Evolutionary conservation across 495 filamentous ascomycete species (phyloP).

Genomic region (Neurospora tetraspora): DNA sequence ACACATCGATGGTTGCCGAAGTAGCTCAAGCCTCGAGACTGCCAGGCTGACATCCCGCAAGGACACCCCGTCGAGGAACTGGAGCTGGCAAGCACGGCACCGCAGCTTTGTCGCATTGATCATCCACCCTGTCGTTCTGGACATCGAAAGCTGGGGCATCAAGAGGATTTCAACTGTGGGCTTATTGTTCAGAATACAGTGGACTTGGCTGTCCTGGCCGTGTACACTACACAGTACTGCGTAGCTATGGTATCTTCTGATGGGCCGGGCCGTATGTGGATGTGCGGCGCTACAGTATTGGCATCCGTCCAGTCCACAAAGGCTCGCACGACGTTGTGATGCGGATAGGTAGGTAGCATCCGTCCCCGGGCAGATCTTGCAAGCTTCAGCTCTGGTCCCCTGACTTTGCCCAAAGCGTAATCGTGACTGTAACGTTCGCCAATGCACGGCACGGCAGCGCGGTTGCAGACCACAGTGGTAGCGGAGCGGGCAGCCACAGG

Average conservation of each 20-base stretch:
- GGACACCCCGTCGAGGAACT: neutral
- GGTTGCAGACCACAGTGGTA: slow-evolving; percentile 15
- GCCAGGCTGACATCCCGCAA: slow-evolving; percentile 3
- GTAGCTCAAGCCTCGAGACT: slow-evolving; percentile 10
- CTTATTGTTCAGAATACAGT: neutral
- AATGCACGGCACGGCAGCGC: slow-evolving; percentile 17
- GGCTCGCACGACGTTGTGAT: slow-evolving; percentile 5
- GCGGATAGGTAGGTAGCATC: slow-evolving; percentile 14
- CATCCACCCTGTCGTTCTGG: neutral
- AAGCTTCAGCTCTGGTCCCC: slow-evolving; percentile 19
- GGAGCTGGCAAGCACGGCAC: neutral
- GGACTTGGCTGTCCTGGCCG: neutral
- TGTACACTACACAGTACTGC: neutral
- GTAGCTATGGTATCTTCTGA: neutral
- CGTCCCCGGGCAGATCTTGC: slow-evolving; percentile 22
- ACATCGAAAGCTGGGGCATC: neutral
- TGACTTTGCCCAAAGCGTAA: slow-evolving; percentile 29
- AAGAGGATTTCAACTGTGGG: neutral
- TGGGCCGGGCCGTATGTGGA: neutral
- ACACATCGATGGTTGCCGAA: neutral
- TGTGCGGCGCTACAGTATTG: neutral
- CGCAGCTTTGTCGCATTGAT: neutral
- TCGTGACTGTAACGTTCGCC: slow-evolving; percentile 28
- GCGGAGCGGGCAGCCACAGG: slow-evolving; percentile 24
- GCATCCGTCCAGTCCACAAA: neutral